Base-by-base conservation (phyloP, 2,329 filamentous ascomycete genomes). In the Seiridium unicorne region DNA sequence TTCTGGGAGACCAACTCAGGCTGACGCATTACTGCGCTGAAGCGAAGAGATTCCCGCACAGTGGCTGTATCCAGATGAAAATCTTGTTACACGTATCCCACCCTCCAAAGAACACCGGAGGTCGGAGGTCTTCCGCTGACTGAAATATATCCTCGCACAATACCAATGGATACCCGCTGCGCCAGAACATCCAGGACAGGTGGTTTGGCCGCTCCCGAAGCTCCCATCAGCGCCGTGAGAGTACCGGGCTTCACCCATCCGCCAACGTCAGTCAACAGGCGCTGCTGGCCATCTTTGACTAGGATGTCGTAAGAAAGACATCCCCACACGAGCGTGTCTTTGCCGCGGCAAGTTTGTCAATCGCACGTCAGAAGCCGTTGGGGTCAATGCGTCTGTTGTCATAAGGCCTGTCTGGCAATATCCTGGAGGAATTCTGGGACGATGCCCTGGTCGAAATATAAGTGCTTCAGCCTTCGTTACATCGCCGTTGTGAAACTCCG, bases 231-330 rank as follows among this genome's bases (percentile, higher is more conserved):
- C 6, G 90, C 91, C 7, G 90, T 93, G 53, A 93, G 75, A 56
- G 89, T 93, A 38, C 91, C 91, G 1, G 92, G 91, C 62, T 91
- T 90, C 48, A 95, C 90, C 81, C 89, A 94, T 18, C 91, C 91
- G 66, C 93, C 87, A 1, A 94, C 88, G 62, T 92, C 82, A 61
- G 93, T 85, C 18, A 95, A 77, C 58, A 95, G 84, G 51, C 86
- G 84, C 26, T 89, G 82, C 13, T 83, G 75, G 55, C 90, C 85
- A 3, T 81, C 80, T 68, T 92, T 90, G 62, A 74, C 75, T 10
- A 77, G 77, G 2, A 81, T 79, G 0, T 74, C 79, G 61, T 84
- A 84, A 1, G 8, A 6, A 6, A 53, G 5, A 40, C 38, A 18
- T 8, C 38, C 38, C 31, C 26, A 53, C 5, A 13, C 5, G 13